phyloP scores from a whole-genome alignment of 2,329 filamentous ascomycete species.

The Stachybotrys chlorohalonatus region DNA sequence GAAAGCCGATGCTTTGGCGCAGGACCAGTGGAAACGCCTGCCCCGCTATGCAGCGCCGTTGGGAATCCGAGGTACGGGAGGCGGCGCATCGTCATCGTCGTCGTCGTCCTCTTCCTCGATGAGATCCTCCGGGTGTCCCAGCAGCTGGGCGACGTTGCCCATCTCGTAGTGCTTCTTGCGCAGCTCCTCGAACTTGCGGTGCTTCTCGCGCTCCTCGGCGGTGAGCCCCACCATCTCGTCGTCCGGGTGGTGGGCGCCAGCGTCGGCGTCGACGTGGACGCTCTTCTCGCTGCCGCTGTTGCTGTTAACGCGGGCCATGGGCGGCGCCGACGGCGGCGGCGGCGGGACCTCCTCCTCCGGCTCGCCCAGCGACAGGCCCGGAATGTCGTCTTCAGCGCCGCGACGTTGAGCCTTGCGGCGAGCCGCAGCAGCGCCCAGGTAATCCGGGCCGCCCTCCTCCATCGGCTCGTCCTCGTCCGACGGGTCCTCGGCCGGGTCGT shows the following conservation, averaged over 20 bases:
- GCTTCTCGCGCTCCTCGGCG: constrained; percentile 79
- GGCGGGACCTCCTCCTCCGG: constrained; percentile 63
- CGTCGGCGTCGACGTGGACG: constrained; percentile 64
- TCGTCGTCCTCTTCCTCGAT: constrained; percentile 56
- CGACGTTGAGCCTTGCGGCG: constrained; percentile 25
- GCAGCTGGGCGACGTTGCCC: constrained; percentile 80
- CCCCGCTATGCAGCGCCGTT: constrained; percentile 22
- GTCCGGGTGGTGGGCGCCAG: constrained; percentile 48
- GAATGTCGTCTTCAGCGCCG: constrained; percentile 65
- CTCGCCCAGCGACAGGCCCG: constrained; percentile 84
- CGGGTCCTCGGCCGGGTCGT: constrained; percentile 82
- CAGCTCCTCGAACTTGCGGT: constrained; percentile 81
- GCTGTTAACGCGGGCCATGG: constrained; percentile 19
- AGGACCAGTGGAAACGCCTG: neutral
- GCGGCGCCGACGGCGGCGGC: constrained; percentile 8
- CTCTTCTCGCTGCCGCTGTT: constrained; percentile 46
- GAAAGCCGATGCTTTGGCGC: too few species aligned
- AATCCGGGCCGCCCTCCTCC: constrained; percentile 30
- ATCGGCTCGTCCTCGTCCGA: constrained; percentile 55
- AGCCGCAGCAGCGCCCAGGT: constrained; percentile 18
- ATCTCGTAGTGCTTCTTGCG: constrained; percentile 99
- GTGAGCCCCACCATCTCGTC: constrained; percentile 44
- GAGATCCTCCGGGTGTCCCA: constrained; percentile 65
- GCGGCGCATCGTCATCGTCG: constrained; percentile 37
- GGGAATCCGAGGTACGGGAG: constrained; percentile 36